Conservation (phyloP, 768 basidiomycete species). For the Boletellus ananiceps region DNA sequence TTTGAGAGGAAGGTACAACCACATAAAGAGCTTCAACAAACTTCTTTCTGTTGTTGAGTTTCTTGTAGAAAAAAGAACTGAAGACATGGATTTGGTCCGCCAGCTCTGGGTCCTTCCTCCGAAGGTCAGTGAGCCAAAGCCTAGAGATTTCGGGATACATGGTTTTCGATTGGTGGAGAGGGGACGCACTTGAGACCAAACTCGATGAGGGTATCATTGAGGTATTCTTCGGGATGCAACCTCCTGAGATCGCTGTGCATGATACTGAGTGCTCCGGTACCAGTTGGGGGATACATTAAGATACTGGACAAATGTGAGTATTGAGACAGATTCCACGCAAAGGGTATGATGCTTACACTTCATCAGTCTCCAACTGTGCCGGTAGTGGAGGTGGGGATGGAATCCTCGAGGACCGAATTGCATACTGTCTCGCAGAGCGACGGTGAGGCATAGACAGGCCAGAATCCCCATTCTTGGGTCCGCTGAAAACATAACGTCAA, state of each 20-base stretch:
- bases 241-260: slow-evolving; percentile 74
- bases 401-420: slow-evolving; percentile 13
- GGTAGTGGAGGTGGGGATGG: slow-evolving; percentile 29
- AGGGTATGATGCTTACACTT: slow-evolving; percentile 46
- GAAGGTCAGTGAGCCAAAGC: slow-evolving; percentile 62
- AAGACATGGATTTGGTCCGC: slow-evolving; percentile 83
- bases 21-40: slow-evolving; percentile 26
- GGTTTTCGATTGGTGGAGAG: not conserved
- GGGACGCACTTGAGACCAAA: slow-evolving; percentile 83
- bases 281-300: slow-evolving; percentile 66
- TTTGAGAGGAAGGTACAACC: slow-evolving; percentile 8
- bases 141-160: slow-evolving; percentile 36
- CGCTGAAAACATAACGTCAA: slow-evolving; percentile 9
- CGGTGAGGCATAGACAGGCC: slow-evolving; percentile 16
- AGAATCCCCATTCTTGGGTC: slow-evolving; percentile 6
- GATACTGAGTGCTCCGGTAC: slow-evolving; percentile 74
- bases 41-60: slow-evolving; percentile 64
- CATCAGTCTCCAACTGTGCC: slow-evolving; percentile 47
- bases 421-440: slow-evolving; percentile 36
- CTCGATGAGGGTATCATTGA: slow-evolving; percentile 96
- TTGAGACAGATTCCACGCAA: slow-evolving; percentile 1
- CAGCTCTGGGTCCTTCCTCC: slow-evolving; percentile 50
- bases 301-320: slow-evolving; percentile 42
- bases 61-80: slow-evolving; percentile 98
- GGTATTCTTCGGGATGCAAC: slow-evolving; percentile 72